These are phyloP conservation scores for Barnettozyma hawaiiensis DNA, from an alignment of 1,139 yeast genomes.

Conservation along the genomic window DNA sequence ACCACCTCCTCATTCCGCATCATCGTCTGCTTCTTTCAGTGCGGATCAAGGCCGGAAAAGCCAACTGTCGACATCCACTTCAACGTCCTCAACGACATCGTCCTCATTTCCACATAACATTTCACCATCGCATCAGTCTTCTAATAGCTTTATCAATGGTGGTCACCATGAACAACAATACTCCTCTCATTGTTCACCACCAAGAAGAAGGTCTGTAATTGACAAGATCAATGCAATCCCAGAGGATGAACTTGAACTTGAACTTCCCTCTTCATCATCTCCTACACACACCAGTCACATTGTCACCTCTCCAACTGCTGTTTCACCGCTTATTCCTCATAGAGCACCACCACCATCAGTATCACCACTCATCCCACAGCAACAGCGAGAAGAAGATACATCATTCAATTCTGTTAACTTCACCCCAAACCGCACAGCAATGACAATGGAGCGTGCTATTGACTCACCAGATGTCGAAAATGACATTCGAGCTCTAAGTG, in stretches of 20 bases:
- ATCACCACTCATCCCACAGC: conserved; percentile 1
- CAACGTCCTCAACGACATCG: no score
- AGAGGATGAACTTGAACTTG: background rate
- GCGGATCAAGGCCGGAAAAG: no score
- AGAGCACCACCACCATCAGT: conserved; percentile 9
- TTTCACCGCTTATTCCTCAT: conserved; percentile 3
- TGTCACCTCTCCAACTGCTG: background rate
- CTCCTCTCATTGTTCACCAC: conserved; percentile 4
- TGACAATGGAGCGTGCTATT: background rate
- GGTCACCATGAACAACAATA: background rate
- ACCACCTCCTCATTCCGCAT: no score
- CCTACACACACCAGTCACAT: background rate
- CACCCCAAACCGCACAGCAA: conserved; percentile 1
- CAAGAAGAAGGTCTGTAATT: conserved; percentile 2
- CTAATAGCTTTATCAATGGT: background rate
- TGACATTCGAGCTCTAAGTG: background rate
- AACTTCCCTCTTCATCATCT: background rate
- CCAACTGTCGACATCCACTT: no score
- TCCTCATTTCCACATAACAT: background rate
- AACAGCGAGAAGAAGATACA: background rate
- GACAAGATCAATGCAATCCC: background rate
- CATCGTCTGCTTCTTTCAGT: background rate
- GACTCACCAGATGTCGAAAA: conserved; percentile 9
- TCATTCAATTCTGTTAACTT: conserved; percentile 4
- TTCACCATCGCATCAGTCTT: background rate